Conservation (phyloP, 768 basidiomycete species). For the Kwoniella dendrophila region DNA sequence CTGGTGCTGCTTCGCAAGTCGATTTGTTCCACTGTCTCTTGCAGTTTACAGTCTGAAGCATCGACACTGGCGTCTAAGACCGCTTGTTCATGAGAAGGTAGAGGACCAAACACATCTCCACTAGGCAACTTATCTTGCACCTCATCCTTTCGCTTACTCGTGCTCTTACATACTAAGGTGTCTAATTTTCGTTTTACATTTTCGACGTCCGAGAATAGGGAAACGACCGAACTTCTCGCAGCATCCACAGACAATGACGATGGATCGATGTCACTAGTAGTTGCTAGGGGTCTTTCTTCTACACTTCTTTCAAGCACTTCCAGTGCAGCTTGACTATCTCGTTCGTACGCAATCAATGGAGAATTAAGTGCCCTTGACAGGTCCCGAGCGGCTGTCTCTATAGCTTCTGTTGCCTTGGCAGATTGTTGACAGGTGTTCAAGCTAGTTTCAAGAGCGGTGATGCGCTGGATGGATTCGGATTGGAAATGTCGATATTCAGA, state of each 20-base stretch:
- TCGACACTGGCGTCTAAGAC: too few relatives aligned
- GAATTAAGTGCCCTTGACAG: neutral
- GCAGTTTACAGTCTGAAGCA: too few relatives aligned
- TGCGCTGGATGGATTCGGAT: too few relatives aligned
- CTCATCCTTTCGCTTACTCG: too few relatives aligned
- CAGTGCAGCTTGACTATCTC: neutral
- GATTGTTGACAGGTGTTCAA: too few relatives aligned
- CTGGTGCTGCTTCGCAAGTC: too few relatives aligned
- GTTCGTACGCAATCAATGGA: neutral
- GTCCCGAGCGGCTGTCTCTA: neutral
- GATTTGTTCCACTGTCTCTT: too few relatives aligned
- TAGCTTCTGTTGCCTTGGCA: neutral
- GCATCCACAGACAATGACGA: neutral
- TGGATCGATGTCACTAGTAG: neutral
- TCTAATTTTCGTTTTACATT: too few relatives aligned
- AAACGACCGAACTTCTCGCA: neutral
- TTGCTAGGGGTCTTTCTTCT: neutral
- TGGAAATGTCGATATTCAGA: neutral
- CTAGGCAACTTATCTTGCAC: too few relatives aligned
- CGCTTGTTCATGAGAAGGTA: neutral
- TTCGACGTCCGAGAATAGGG: neutral
- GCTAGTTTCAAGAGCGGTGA: too few relatives aligned
- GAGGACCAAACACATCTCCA: conserved; percentile 3
- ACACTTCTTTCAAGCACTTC: neutral
- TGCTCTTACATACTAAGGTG: too few relatives aligned